Conservation (phyloP, 805 yeast genomes). For the Millerago galiae region DNA sequence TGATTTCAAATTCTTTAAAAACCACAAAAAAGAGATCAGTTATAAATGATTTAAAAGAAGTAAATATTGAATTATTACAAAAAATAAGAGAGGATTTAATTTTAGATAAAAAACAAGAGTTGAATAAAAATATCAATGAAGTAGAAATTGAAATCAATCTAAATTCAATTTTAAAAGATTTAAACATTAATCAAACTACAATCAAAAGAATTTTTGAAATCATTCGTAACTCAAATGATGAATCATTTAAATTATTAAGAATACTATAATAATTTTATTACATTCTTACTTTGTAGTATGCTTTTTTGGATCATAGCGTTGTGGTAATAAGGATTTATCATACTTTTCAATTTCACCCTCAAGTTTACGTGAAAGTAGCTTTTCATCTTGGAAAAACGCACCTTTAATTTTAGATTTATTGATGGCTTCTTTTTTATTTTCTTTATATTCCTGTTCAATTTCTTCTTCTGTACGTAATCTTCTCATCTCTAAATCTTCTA, state of each 20-base stretch:
- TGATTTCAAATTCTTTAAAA: constrained; percentile 6
- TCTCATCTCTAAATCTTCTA: constrained; percentile 21
- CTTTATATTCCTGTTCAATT: constrained; percentile 14
- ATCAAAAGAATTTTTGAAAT: constrained; percentile 15
- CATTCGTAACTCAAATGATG: constrained; percentile 14
- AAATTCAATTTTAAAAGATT: constrained; percentile 6
- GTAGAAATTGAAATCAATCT: constrained; percentile 1
- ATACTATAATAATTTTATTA: constrained; percentile 4
- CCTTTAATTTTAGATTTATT: constrained; percentile 8
- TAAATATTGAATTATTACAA: constrained; percentile 10
- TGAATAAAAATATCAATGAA: background rate
- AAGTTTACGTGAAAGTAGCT: constrained; percentile 1
- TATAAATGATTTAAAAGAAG: constrained; percentile 13
- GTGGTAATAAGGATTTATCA: constrained; percentile 11
- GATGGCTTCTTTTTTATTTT: constrained; percentile 5
- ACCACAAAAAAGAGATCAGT: constrained; percentile 4
- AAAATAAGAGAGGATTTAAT: constrained; percentile 16
- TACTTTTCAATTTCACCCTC: constrained; percentile 13
- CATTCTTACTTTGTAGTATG: background rate
- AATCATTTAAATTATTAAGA: constrained; percentile 17
- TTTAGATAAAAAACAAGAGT: constrained; percentile 7
- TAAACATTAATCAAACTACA: constrained; percentile 6
- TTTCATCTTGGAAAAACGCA: constrained; percentile 19
- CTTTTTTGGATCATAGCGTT: constrained; percentile 6
- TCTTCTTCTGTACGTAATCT: constrained; percentile 20